Evolutionary conservation across 2,329 filamentous ascomycete species (phyloP).

Genomic region (Ascochyta lentis): DNA sequence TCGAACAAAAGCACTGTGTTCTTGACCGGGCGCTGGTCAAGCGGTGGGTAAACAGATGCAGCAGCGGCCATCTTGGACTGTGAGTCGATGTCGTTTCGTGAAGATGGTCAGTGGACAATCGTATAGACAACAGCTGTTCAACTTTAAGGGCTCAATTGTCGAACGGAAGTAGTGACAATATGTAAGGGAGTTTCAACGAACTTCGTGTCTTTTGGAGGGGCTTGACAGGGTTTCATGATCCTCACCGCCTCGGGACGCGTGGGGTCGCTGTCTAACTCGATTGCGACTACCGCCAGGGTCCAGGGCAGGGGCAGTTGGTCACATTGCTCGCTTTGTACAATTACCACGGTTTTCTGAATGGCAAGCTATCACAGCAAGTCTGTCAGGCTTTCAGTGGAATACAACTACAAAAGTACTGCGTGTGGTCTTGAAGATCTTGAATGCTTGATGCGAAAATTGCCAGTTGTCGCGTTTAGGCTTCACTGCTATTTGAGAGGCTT

Average conservation of each 20-base stretch:
- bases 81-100: neutral
- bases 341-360: neutral
- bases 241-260: slow-evolving; percentile 31
- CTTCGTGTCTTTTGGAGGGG: slow-evolving; percentile 29
- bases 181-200: slow-evolving; percentile 19
- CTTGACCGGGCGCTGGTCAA: slow-evolving; percentile 84
- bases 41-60: slow-evolving; percentile 68
- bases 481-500: neutral
- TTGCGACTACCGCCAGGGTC: slow-evolving; percentile 17
- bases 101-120: neutral
- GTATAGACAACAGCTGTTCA: neutral
- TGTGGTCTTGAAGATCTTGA: too few species aligned
- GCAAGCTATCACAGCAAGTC: neutral
- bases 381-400: neutral
- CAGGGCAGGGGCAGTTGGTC: slow-evolving; percentile 1
- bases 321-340: neutral
- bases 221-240: slow-evolving; percentile 27
- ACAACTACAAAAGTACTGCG: neutral
- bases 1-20: slow-evolving; percentile 97
- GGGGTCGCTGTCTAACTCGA: slow-evolving; percentile 25
- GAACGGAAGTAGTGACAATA: neutral
- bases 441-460: neutral
- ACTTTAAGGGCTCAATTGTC: neutral
- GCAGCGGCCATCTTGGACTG: slow-evolving; percentile 49
- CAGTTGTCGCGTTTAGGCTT: neutral